Percentiles rank a stretch among this genome's conserved stretches.
These are phyloP conservation scores for Solanum okadae DNA, from an alignment of 257 asterid genomes.

Conservation along the genomic window DNA sequence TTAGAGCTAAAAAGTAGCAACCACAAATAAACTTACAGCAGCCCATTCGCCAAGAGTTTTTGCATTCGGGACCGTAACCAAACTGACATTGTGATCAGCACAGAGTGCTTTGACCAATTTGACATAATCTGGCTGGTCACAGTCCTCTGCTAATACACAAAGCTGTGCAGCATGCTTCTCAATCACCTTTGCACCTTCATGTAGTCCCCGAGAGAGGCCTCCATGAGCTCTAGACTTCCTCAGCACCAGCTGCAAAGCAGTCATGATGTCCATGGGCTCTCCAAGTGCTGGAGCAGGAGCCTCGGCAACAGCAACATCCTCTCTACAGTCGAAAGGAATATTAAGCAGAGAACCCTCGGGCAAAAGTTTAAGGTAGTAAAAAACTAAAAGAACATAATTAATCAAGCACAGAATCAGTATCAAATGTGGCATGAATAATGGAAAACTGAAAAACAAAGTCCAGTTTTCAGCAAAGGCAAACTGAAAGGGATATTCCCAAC, in stretches of 20 bases:
- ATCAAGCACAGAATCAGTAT: background rate
- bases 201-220: conserved; percentile 56
- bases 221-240: conserved; percentile 59
- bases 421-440: background rate
- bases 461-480: background rate
- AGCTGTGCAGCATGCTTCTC: conserved; percentile 66
- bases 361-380: background rate
- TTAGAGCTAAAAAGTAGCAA: background rate
- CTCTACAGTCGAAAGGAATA: conserved; percentile 3
- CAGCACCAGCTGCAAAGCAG: conserved; percentile 49
- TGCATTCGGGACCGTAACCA: conserved; percentile 54
- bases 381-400: background rate
- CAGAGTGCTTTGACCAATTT: conserved; percentile 65
- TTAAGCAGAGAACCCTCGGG: background rate
- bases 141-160: conserved; percentile 63
- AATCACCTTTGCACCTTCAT: conserved; percentile 51
- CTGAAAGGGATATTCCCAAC: background rate
- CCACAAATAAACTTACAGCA: conserved; percentile 35
- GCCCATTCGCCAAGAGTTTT: conserved; percentile 76
- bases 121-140: conserved; percentile 58
- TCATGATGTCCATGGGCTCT: conserved; percentile 54
- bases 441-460: background rate
- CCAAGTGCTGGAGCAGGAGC: conserved; percentile 37
- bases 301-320: conserved; percentile 24
- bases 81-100: conserved; percentile 60